Evolutionary conservation across 441 rosid genomes (phyloP), one percentile per base, ranked within the genome.

Genomic region (Populus hybrid): DNA sequence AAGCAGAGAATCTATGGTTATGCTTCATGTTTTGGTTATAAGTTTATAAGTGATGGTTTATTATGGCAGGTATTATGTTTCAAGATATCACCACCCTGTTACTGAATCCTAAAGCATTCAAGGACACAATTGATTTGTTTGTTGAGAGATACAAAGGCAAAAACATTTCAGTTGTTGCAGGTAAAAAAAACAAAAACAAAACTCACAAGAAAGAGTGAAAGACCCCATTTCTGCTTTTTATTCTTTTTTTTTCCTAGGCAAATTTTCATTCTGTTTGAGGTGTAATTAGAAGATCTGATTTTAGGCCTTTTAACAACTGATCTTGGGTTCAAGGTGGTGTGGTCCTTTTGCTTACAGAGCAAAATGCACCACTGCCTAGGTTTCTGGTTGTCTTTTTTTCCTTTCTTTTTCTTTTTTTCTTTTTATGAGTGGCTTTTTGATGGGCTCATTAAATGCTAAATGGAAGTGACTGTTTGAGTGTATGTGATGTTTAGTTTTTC

Each of bases 161-260:
- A 85, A 87, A 91, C 86, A 93, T 94, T 73, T 91, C 97, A 23
- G 93, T 90, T 59, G 97, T 94, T 87, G 97, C 97, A 88, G 98
- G 98, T 94, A 83, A 78, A 61, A 69, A 35, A 0, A 5, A 69
- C 26, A n/a, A 8, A 32, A 23, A 32, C 57, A 46, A 46, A 8
- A 30, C 57, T 26, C 18, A 38, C 34, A 69, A 26, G 10, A 16
- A 69, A 50, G 61, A 35, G 14, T 2, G 38, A 67, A 61, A 32
- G 28, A 54, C 67, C 5, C 64, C 20, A 50, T 57, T 67, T 54
- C 66, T 54, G 32, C 67, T 69, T 3, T 63, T 46, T 21, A 2
- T 67, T 42, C 67, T 61, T 61, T 3, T 5, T 72, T 76, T 69
- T 30, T 72, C 30, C 34, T n/a, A 42, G 5, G 5, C 2, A 10